Base-by-base conservation (phyloP, 805 yeast species). In the Candida easanensis region DNA sequence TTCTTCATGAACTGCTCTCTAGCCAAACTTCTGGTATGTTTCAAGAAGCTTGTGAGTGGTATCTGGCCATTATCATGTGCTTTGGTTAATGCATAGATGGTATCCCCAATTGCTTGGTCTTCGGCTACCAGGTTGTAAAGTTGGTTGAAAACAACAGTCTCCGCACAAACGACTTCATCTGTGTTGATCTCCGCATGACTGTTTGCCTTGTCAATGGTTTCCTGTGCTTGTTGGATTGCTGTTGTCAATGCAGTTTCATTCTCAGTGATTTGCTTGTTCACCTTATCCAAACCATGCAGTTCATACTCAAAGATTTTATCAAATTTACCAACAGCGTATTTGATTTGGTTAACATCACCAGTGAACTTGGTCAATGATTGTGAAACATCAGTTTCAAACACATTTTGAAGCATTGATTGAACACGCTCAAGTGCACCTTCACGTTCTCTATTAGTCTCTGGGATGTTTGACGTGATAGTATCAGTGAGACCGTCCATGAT, bases 91-190 rank as follows among this genome's bases (percentile, higher is more conserved):
- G 79, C 70, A 44, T 75, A 70, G 5, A 79, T 66, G 0, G 90
- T 70, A 57, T 90, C 96, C 23, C 76, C 75, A n/a, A 82, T 73
- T 1, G 95, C 86, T 46, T 74, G 71, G 40, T 84, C 86, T 31
- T 78, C 82, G 16, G 89, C 74, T 0, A 78, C 77, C 1, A 83
- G 65, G 17, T 75, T 75, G 56, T 84, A 82, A 13, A 84, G 55
- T 58, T 87, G 95, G 44, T 76, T 72, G 42, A 74, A 70, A 1
- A 74, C 80, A 0, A 69, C 65, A 1, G 79, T 74, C 42, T 76
- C 81, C 0, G 81, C 77, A 27, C 68, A 63, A 1, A 79, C 63
- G 3, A 72, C 50, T 10, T 70, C 69, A 42, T 73, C 79, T 2
- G 74, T 57, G 27, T 70, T 62, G 6, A 65, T 65, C 11, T 61